Conservation (phyloP, 1,284 basidiomycete species). For the Pholiota adiposa region DNA sequence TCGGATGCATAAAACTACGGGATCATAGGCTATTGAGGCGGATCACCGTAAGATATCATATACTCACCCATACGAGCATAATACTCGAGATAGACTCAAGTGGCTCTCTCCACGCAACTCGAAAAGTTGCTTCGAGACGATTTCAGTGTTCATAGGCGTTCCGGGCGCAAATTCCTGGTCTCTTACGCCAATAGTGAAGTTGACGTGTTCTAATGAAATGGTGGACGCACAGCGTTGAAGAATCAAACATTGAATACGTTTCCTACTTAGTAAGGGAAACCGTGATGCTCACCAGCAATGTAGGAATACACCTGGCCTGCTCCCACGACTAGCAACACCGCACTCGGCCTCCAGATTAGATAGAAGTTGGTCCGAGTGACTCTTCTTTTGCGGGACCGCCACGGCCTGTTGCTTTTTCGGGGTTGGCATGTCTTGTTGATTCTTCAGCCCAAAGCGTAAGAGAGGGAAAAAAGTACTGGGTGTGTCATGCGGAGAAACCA, state of each 20-base stretch:
- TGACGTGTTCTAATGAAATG: neutral
- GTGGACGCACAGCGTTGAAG: neutral
- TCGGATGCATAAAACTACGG: too few species aligned
- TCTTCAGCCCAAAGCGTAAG: constrained; percentile 13
- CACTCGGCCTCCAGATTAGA: constrained; percentile 26
- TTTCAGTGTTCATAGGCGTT: too few species aligned
- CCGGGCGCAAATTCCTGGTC: constrained; percentile 57
- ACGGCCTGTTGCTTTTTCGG: constrained; percentile 30
- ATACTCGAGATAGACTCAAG: too few species aligned
- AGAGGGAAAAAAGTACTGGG: neutral
- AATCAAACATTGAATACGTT: neutral
- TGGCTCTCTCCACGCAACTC: too few species aligned
- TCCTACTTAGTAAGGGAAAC: neutral
- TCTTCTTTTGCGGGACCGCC: constrained; percentile 23
- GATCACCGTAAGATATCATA: too few species aligned
- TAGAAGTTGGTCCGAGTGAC: constrained; percentile 9
- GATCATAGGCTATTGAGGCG: too few species aligned
- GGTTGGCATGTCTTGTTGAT: constrained; percentile 31
- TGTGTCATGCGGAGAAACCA: too few species aligned
- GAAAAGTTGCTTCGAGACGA: too few species aligned
- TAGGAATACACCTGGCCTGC: constrained; percentile 25
- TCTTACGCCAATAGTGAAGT: constrained; percentile 63
- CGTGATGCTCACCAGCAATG: constrained; percentile 33
- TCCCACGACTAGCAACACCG: constrained; percentile 33
- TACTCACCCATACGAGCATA: too few species aligned